Evolutionary conservation across 371 early-diverging fungal genomes (phyloP), one percentile per base, ranked within the genome.

Genomic region (Antonospora locustae): DNA sequence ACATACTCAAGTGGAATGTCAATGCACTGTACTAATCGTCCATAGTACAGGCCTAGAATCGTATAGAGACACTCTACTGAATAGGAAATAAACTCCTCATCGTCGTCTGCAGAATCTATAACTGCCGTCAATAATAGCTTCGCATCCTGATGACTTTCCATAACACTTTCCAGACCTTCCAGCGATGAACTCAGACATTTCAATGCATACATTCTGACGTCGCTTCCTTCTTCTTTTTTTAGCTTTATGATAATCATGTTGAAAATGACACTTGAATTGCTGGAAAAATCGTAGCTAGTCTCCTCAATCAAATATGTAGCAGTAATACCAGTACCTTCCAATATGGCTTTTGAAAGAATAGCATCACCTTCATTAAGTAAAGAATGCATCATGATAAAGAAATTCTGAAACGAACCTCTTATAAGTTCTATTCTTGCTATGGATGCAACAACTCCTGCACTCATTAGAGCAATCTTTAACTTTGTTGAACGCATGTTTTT

Each of bases 371-470:
- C 37, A 16, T 17, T n/a, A 2, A 45, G n/a, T 17, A 27, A 27
- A 9, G 30, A 17, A 12, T 36, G n/a, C 55, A 50, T 41, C 23
- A 30, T 27, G n/a, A 16, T 38, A 23, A 62, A 67, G 38, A 59
- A 58, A 38, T 39, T 30, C 9, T 20, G 16, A 23, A 7, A 52
- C 48, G 1, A 16, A 37, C 14, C 46, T 22, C 0, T 48, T 6
- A 19, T 7, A 16, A 57, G 11, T 50, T 67, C 67, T 9, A 67
- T 67, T 36, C 67, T 49, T 6, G 60, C 56, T 16, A 67, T 63
- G 17, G 29, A 28, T 12, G 63, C 62, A 9, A 62, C 22, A 24
- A 55, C 20, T 1, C n/a, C 39, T 11, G 41, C 25, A 3, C 43
- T 32, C 41, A 38, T 22, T 29, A 19, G n/a, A 17, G 11, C 16